These are phyloP conservation scores for Lasiosphaeria hispida DNA, from an alignment of 495 filamentous ascomycete species.

Conservation along the genomic window DNA sequence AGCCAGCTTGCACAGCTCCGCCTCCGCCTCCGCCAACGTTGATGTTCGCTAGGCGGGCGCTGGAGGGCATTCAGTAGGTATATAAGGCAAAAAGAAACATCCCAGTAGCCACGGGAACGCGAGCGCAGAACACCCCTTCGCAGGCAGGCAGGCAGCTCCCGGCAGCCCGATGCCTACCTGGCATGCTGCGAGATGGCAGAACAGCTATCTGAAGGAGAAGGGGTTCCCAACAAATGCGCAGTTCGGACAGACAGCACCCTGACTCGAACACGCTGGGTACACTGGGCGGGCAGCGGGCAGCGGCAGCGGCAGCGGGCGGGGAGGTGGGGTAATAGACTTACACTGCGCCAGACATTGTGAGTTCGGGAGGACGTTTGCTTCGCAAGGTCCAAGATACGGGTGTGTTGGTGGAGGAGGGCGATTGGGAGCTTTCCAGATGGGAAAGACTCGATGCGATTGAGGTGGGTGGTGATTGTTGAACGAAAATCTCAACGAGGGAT, in stretches of 20 bases:
- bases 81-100: constrained; percentile 27
- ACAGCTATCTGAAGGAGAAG: not conserved
- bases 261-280: constrained; percentile 10
- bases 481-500: constrained; percentile 26
- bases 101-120: too few species aligned
- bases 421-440: constrained; percentile 14
- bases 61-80: constrained; percentile 55
- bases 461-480: constrained; percentile 13
- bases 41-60: constrained; percentile 84
- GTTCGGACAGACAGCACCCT: constrained; percentile 1
- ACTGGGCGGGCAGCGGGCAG: constrained; percentile 5
- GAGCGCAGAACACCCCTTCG: too few species aligned
- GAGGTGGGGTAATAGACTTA: constrained; percentile 43
- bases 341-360: constrained; percentile 53
- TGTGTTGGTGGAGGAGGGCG: constrained; percentile 4
- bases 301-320: constrained; percentile 15
- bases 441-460: constrained; percentile 1
- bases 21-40: constrained; percentile 57
- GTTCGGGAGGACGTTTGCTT: not conserved
- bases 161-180: too few species aligned
- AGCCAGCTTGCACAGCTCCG: constrained; percentile 44
- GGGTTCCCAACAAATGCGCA: constrained; percentile 4
- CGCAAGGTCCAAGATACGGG: constrained; percentile 5
- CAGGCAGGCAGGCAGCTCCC: too few species aligned
- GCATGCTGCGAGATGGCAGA: too few species aligned